These are phyloP conservation scores for Backusella parvicylindrica DNA, from an alignment of 192 early-diverging fungal species.

Conservation along the genomic window DNA sequence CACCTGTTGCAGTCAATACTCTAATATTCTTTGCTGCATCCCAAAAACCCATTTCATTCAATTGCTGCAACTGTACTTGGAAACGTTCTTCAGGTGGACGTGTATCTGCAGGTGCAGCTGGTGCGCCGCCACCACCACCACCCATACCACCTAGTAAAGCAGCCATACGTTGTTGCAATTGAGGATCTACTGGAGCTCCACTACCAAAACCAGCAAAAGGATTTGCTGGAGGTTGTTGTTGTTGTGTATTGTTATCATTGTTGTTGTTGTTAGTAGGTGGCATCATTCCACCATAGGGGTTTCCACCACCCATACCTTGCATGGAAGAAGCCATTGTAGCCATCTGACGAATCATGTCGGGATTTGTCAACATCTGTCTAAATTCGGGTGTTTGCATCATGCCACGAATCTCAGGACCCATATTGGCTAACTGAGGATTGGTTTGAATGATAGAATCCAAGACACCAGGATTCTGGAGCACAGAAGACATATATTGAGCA, in stretches of 20 bases:
- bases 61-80: constrained; percentile 76
- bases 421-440: constrained; percentile 76
- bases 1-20: constrained; percentile 74
- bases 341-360: constrained; percentile 72
- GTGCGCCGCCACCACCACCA: neutral
- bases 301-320: constrained; percentile 25
- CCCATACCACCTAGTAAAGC: constrained; percentile 22
- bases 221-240: constrained; percentile 34
- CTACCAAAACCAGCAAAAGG: constrained; percentile 43
- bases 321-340: constrained; percentile 58
- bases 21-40: constrained; percentile 88
- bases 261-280: constrained; percentile 3
- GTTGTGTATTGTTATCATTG: constrained; percentile 25
- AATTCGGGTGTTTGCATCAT: constrained; percentile 80
- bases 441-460: constrained; percentile 79
- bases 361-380: constrained; percentile 82
- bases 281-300: neutral
- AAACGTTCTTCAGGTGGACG: constrained; percentile 64
- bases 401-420: constrained; percentile 84
- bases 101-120: constrained; percentile 26
- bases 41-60: constrained; percentile 96
- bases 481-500: constrained; percentile 74
- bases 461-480: constrained; percentile 83
- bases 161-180: constrained; percentile 37
- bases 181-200: constrained; percentile 24